Base-by-base conservation (phyloP, 306 rosid species). In the Sesbania bispinosa region DNA sequence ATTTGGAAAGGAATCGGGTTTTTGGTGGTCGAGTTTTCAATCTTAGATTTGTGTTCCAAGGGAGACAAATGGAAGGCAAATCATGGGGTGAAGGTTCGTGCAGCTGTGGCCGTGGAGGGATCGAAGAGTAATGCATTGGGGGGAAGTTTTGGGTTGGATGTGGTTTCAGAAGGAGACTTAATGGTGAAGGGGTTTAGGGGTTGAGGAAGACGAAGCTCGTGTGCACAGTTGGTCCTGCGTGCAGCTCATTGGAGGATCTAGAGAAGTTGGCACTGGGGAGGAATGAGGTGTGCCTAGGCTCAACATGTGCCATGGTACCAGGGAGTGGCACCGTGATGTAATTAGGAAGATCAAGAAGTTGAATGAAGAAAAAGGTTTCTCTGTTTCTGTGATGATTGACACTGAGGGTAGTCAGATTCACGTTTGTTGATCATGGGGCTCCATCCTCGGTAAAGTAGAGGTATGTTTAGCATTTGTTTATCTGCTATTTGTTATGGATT, bases 181-280 rank as follows among this genome's bases (percentile, higher is more conserved):
- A 88, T 81, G 67, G 84, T 85, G 78, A 90, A 85, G 62, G 96
- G 98, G 21, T 88, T 90, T 72, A 64, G 74, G 69, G 96, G 97
- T 41, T 87, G 89, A 90, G 96, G 83, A 93, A 88, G 88, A 93
- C 98, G 27, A 93, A 93, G 81, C 86, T 93, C 1, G 90, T 90
- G 8, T 90, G 98, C 67, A 93, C 97, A 0, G 71, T 93, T 29
- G 98, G 98, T 23, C 97, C 96, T 7, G 90, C 90, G 8, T 87
- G 93, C 48, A 79, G 80, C 59, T 80, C 87, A 3, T 59, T 80
- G 78, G 92, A 88, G 83, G 92, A 90, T 39, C 75, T 93, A 68
- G 97, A 90, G 87, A 84, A 79, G 41, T 47, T 93, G 86, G 93
- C 95, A 10, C 8, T 87, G 73, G 97, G 97, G 87, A 21, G 97